Conservation (phyloP, 2,329 filamentous ascomycete species). For the Pestalotiopsis sp. region DNA sequence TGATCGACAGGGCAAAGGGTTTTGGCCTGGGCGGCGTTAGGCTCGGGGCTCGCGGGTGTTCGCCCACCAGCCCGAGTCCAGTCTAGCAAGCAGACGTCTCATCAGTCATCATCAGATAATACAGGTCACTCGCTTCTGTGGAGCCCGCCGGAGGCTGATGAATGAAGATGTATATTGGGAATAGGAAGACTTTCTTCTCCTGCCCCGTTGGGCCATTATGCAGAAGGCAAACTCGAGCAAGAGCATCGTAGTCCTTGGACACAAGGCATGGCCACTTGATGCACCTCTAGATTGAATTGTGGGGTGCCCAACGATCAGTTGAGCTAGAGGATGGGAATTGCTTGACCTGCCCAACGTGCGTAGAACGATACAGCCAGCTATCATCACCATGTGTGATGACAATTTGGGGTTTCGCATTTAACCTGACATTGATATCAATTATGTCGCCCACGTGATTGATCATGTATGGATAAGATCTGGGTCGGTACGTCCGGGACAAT, state of each 20-base stretch:
- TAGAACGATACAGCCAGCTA: no score
- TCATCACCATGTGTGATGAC: not conserved
- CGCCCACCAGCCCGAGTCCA: not conserved
- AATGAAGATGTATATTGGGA: not conserved
- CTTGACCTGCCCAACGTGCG: no score
- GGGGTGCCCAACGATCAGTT: not conserved
- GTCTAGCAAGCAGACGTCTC: no score
- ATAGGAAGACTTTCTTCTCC: not conserved
- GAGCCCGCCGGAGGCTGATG: no score
- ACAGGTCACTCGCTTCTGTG: no score
- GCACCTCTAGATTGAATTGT: not conserved
- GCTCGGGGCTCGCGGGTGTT: not conserved
- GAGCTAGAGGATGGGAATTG: not conserved
- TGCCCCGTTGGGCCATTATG: not conserved
- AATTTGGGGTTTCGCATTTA: not conserved
- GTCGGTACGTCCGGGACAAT: not conserved
- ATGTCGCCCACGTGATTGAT: not conserved
- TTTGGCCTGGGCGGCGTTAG: not conserved
- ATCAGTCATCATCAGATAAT: no score
- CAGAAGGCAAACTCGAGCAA: not conserved
- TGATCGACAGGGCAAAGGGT: not conserved
- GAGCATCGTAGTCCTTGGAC: not conserved
- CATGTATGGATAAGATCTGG: not conserved
- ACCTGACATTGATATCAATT: not conserved
- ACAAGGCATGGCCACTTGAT: not conserved